Percentiles rank a stretch among this genome's conserved stretches.
These are phyloP conservation scores for Penicillium sp. DNA, from an alignment of 2,329 filamentous ascomycete genomes.

Conservation along the genomic window DNA sequence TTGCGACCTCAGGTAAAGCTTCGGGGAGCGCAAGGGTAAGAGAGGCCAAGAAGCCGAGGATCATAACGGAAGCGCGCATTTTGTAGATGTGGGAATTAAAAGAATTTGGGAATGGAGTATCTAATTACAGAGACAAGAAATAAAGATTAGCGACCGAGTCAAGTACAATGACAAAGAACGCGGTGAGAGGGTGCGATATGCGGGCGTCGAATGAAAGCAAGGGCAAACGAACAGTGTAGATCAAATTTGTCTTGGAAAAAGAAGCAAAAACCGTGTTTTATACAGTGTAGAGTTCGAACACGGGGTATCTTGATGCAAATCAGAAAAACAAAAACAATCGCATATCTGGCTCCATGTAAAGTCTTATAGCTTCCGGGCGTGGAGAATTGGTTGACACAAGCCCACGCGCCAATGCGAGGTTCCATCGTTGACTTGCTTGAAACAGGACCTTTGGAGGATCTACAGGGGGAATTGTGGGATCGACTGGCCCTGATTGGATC, in stretches of 20 bases:
- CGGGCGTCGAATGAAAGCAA: neutral
- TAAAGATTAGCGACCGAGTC: conserved; percentile 1
- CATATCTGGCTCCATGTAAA: neutral
- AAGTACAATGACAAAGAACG: neutral
- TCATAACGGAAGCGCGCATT: conserved; percentile 18
- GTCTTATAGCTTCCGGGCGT: conserved; percentile 6
- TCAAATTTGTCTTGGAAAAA: neutral
- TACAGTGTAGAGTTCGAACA: neutral
- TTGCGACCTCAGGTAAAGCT: conserved; percentile 8
- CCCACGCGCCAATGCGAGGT: neutral
- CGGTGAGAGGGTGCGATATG: neutral
- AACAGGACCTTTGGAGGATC: conserved; percentile 4
- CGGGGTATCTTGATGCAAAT: neutral
- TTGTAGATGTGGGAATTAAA: neutral
- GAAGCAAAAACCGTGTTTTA: neutral
- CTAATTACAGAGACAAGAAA: neutral
- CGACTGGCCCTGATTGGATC: conserved; percentile 1
- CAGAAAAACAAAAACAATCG: neutral
- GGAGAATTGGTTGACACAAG: neutral
- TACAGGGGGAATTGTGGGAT: conserved; percentile 7
- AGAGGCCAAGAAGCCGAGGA: conserved; percentile 16
- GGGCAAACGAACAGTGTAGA: neutral
- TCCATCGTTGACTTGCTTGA: conserved; percentile 1
- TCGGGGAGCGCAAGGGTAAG: conserved; percentile 13
- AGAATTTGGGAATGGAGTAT: neutral